These are phyloP conservation scores for Pseudomonodictys pantanalensis DNA, from an alignment of 495 filamentous ascomycete species.

Conservation along the genomic window DNA sequence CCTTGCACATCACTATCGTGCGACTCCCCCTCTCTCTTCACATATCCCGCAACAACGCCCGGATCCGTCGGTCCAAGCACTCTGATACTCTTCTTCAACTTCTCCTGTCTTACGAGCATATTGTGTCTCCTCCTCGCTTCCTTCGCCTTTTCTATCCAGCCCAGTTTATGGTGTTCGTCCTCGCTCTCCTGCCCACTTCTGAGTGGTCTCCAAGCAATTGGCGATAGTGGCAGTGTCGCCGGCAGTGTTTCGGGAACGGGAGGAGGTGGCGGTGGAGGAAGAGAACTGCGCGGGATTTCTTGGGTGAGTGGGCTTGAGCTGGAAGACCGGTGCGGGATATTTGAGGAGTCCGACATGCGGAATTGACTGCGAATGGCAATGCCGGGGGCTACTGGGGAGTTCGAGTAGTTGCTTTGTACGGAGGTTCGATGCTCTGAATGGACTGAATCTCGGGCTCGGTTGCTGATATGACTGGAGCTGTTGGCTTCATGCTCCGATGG, in stretches of 20 bases:
- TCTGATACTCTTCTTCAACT: slow-evolving; percentile 27
- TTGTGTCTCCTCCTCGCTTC: slow-evolving; percentile 13
- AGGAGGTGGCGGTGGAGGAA: neutral
- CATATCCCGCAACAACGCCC: slow-evolving; percentile 19
- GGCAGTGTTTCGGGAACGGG: neutral
- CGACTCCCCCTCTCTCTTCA: neutral
- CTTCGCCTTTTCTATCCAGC: slow-evolving; percentile 20
- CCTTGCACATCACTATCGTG: too few species aligned
- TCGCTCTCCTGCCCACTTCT: neutral
- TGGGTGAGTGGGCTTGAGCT: neutral
- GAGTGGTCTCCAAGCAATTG: neutral
- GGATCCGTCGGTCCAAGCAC: slow-evolving; percentile 30
- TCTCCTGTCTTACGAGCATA: slow-evolving; percentile 10
- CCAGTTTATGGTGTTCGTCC: neutral
- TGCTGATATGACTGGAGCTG: neutral
- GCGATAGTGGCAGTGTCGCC: neutral
- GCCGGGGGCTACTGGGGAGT: neutral
- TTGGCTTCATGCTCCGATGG: neutral
- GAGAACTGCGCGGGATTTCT: neutral
- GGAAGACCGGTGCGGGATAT: neutral
- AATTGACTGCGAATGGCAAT: neutral
- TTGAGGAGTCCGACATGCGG: neutral
- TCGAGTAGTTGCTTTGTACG: neutral
- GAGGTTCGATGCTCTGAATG: neutral
- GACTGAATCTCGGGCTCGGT: neutral